These are phyloP conservation scores for Leccinum barrowsii DNA, from an alignment of 768 basidiomycete genomes.

Conservation along the genomic window DNA sequence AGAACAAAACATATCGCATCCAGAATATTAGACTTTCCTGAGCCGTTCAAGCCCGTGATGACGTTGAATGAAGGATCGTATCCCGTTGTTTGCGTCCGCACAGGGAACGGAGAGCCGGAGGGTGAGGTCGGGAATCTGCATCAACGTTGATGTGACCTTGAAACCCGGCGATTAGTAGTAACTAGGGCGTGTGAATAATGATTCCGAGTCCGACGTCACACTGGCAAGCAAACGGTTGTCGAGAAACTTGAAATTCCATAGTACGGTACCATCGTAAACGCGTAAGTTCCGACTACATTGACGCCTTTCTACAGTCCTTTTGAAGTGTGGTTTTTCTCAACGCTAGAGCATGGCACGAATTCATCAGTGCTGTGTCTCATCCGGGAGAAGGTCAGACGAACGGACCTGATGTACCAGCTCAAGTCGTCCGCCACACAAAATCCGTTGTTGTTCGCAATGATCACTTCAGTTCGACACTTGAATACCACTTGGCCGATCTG, in stretches of 20 bases:
- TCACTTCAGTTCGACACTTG: background rate
- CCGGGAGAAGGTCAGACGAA: background rate
- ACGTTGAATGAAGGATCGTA: constrained; percentile 99
- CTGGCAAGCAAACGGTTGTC: too few species aligned
- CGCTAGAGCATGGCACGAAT: background rate
- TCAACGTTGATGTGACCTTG: too few species aligned
- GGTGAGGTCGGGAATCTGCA: too few species aligned
- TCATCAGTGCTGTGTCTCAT: background rate
- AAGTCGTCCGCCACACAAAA: background rate
- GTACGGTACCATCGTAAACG: too few species aligned
- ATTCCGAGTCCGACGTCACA: too few species aligned
- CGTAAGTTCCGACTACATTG: background rate
- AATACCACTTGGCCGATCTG: background rate
- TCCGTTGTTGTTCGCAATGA: background rate
- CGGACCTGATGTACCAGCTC: background rate
- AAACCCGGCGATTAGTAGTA: too few species aligned
- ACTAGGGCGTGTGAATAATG: too few species aligned
- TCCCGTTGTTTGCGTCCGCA: constrained; percentile 90
- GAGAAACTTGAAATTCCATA: too few species aligned
- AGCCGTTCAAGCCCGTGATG: constrained; percentile 93
- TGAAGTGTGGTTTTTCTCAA: background rate
- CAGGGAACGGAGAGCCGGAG: constrained; percentile 56
- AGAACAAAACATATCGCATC: constrained; percentile 99
- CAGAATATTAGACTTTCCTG: constrained; percentile 98
- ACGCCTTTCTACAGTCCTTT: background rate